Evolutionary conservation across 1,284 basidiomycete species (phyloP).

Genomic region (Apiotrichum mycotoxinovorans): DNA sequence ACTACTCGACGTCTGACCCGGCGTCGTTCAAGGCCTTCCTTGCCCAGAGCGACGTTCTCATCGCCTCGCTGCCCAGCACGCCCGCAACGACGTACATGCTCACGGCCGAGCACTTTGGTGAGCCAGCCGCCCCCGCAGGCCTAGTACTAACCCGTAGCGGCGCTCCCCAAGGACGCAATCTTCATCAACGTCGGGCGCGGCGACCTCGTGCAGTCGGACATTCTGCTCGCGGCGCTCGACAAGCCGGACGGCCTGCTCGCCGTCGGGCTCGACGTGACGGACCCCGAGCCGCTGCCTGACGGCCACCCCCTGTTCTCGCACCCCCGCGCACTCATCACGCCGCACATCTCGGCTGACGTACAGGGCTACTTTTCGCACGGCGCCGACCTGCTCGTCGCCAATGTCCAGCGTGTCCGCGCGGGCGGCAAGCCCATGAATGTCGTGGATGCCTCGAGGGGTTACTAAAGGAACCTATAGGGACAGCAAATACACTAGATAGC

Average conservation of each 20-base stretch:
- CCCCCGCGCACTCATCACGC: constrained; percentile 42
- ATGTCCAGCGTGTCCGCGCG: constrained; percentile 39
- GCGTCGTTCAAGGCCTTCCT: constrained; percentile 41
- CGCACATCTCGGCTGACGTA: constrained; percentile 42
- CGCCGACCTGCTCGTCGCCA: constrained; percentile 47
- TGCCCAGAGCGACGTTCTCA: constrained; percentile 35
- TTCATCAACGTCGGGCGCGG: constrained; percentile 51
- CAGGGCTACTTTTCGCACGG: constrained; percentile 39
- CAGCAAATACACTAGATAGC: too few species aligned
- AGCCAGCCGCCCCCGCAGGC: neutral
- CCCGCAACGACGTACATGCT: constrained; percentile 37
- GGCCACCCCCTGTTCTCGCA: constrained; percentile 45
- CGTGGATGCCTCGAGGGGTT: constrained; percentile 45
- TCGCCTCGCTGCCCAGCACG: constrained; percentile 45
- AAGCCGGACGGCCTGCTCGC: constrained; percentile 29
- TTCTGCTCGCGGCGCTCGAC: constrained; percentile 5
- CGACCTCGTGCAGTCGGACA: constrained; percentile 33
- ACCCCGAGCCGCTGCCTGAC: constrained; percentile 48
- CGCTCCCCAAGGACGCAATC: constrained; percentile 35
- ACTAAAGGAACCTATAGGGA: constrained; percentile 31
- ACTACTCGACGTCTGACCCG: constrained; percentile 39
- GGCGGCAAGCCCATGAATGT: constrained; percentile 40
- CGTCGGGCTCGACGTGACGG: constrained; percentile 48
- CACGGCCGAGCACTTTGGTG: constrained; percentile 28
- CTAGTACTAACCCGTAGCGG: constrained; percentile 13